Evolutionary conservation across 192 early-diverging fungal genomes (phyloP), one percentile per base, ranked within the genome.

Genomic region (Chytriomyces hyalinus): DNA sequence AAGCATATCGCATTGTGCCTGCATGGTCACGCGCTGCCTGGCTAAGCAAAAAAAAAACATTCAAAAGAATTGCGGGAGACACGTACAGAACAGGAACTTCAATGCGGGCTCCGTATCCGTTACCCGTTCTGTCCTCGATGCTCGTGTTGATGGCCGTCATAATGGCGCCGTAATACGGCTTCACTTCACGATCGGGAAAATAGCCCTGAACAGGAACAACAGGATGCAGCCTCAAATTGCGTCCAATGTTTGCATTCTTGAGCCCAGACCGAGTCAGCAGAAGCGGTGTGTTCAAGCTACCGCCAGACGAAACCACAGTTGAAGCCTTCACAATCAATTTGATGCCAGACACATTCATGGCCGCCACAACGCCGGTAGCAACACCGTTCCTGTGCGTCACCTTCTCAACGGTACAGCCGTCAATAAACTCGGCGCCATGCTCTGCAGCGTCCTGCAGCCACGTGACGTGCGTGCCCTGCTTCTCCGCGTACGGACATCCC

Each of bases 401-500:
- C 7, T 80, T 77, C 6, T 89, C 82, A 2, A 92, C 89, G 70
- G 83, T 83, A 49, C 84, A 80, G 13, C 87, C 78, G 15, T 91
- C 78, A 61, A 93, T 67, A 57, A 94, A 91, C 44, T 86, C 80
- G 1, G 88, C 87, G 49, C 90, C 92, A 67, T 85, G 36, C 8
- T 88, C 77, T 64, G 87, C 80, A 47, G 93, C 92, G 72, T 93
- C 92, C 36, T 80, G 70, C 71, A 94, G 88, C 83, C 85, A 94
- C 13, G 92, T 92, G 65, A 85, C 80, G 61, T 84, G 80, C 3
- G 90, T 82, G 7, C 89, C 84, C 76, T 93, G 92, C 77, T 94
- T 94, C 70, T 89, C 84, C 6, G 87, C 91, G 48, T 86, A 89
- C 45, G 87, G 84, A 72, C 93, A 94, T 11, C 93, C 93, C 28